These are phyloP conservation scores for Hapsidospora chrysogenum DNA, from an alignment of 495 filamentous ascomycete species.

Conservation along the genomic window DNA sequence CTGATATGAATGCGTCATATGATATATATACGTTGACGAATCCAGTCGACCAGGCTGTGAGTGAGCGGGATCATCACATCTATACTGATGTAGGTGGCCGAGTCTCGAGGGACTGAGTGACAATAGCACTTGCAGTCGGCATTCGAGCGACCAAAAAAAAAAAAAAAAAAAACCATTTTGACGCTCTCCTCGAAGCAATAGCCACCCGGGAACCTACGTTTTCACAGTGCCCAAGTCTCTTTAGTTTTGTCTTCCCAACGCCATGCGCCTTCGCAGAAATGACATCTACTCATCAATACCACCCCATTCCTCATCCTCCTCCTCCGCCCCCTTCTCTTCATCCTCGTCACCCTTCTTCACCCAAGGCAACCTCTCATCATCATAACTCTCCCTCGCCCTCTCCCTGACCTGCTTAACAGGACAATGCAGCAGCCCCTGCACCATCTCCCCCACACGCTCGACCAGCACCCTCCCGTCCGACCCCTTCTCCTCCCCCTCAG, in stretches of 20 bases:
- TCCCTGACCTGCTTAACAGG: slow-evolving; percentile 55
- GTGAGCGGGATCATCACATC: too few species aligned
- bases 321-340: slow-evolving; percentile 19
- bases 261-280: neutral
- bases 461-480: slow-evolving; percentile 17
- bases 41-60: too few species aligned
- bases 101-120: too few species aligned
- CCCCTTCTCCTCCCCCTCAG: slow-evolving; percentile 24
- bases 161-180: too few species aligned
- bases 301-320: slow-evolving; percentile 42
- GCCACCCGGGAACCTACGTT: too few species aligned
- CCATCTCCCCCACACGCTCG: slow-evolving; percentile 14
- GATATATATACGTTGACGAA: too few species aligned
- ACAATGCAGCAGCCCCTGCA: slow-evolving; percentile 29
- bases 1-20: too few species aligned
- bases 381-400: slow-evolving; percentile 53
- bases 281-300: slow-evolving; percentile 45
- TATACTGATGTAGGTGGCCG: too few species aligned
- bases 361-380: slow-evolving; percentile 54
- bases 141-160: too few species aligned
- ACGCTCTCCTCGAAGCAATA: too few species aligned
- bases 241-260: neutral
- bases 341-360: slow-evolving; percentile 10
- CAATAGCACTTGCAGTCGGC: too few species aligned
- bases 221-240: too few species aligned